Evolutionary conservation across 2,329 filamentous ascomycete species (phyloP), one percentile per base, ranked within the genome.

Genomic region (Bipolaris gigantea): DNA sequence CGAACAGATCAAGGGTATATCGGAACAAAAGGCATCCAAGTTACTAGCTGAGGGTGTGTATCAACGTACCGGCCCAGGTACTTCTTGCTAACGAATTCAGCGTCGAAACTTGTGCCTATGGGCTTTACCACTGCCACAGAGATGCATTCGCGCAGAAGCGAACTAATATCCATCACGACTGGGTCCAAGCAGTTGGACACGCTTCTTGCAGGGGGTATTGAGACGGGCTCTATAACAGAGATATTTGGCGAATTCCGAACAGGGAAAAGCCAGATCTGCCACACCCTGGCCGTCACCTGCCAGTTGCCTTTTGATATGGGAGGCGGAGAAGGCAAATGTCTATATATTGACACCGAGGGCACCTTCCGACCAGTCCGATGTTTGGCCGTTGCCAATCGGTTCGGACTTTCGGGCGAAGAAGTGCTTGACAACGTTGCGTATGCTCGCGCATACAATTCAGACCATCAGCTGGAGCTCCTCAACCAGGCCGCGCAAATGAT

Each of bases 271-370:
- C 94, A 99, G 76, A 93, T 99, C 53, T 99, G 94, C 68, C 95
- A 99, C 74, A 99, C 94, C 0, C 82, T 99, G n/a, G 94, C 95
- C 0, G 94, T 99, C 27, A 99, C 94, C 42, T 99, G 95, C 72
- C 94, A 99, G 75, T 76, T 99, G 39, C 94, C 94, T 1, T 97
- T 99, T 72, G 94, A 99, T 71, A 97, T 97, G 93, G 95, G 94
- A 48, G 94, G 94, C 51, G 94, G 95, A 27, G 94, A 99, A 77
- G 94, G 94, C 42, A 99, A 99, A 73, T 99, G 95, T 70, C 82
- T 99, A 45, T 99, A 99, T 70, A 99, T 99, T 62, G 94, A 99
- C 68, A 99, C 94, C 0, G 94, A 99, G 75, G 95, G 94, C 56
- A 99, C 94, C 1, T 99, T 99, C 73, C 86, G 76, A 59, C 95